Conservation (phyloP, 2,329 filamentous ascomycete species). For the Phaeosphaeriaceae sp. region DNA sequence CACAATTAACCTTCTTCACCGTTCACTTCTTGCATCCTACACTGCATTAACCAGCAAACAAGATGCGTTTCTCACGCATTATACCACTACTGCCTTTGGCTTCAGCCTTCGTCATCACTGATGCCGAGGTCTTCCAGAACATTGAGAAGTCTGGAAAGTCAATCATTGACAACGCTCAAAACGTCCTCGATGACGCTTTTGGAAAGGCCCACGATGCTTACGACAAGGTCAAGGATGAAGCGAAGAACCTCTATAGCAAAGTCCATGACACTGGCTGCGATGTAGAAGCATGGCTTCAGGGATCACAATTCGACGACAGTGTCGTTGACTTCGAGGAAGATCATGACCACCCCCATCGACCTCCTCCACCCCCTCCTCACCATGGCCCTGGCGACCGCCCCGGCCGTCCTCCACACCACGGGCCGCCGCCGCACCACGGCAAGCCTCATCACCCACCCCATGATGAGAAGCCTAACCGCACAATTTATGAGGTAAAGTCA, state of each 20-base stretch:
- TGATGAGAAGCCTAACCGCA: conserved; percentile 65
- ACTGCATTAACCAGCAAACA: conserved; percentile 21
- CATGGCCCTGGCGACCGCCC: not conserved
- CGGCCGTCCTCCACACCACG: conserved; percentile 15
- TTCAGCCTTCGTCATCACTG: conserved; percentile 62
- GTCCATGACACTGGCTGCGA: conserved; percentile 55
- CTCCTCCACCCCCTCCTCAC: conserved; percentile 17
- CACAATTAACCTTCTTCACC: conserved; percentile 15
- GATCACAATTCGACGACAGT: conserved; percentile 42
- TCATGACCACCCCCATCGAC: conserved; percentile 40
- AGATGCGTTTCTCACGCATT: conserved; percentile 58
- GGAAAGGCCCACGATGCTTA: conserved; percentile 54
- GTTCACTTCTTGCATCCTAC: conserved; percentile 9
- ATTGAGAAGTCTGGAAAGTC: conserved; percentile 33
- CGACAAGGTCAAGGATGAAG: conserved; percentile 47
- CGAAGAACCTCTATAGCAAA: conserved; percentile 48
- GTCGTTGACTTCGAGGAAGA: conserved; percentile 45
- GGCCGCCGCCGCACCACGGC: conserved; percentile 41
- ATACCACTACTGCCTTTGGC: conserved; percentile 59
- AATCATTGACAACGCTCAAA: conserved; percentile 27
- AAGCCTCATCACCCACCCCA: conserved; percentile 47
- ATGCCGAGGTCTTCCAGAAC: conserved; percentile 55
- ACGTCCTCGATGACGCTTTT: conserved; percentile 29
- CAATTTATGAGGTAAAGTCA: conserved; percentile 69
- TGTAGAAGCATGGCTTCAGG: conserved; percentile 56